Evolutionary conservation across 225 moss, liverwort and hornwort species (phyloP).

Genomic region (Physcomitrium patens): DNA sequence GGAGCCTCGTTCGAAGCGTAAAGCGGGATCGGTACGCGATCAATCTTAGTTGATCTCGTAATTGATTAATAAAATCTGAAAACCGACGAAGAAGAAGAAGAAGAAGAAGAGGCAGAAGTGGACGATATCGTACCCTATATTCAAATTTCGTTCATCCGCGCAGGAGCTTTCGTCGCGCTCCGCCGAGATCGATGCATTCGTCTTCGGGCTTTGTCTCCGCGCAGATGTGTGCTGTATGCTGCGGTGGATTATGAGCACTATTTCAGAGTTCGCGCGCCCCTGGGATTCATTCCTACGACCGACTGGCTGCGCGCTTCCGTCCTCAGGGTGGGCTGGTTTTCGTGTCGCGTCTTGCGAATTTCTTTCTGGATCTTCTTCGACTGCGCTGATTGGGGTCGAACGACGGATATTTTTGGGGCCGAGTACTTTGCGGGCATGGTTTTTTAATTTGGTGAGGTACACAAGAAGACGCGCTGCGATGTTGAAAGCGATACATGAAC

Average conservation of each 20-base stretch:
- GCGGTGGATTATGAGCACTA: neutral
- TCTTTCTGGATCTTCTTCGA: neutral
- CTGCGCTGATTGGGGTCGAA: neutral
- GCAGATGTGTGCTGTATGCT: conserved; percentile 19
- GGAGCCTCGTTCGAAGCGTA: conserved; percentile 33
- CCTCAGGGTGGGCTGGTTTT: neutral
- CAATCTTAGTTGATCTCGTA: conserved; percentile 43
- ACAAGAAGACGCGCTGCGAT: neutral
- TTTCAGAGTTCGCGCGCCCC: neutral
- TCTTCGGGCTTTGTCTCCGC: neutral
- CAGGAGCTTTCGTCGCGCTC: too few relatives aligned
- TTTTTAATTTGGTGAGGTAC: neutral
- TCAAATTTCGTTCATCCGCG: too few relatives aligned
- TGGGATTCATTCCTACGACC: neutral
- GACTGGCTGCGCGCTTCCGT: neutral
- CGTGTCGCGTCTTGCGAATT: neutral
- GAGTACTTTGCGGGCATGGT: neutral
- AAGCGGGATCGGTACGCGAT: conserved; percentile 51
- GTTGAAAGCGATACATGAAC: neutral
- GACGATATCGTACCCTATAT: too few relatives aligned
- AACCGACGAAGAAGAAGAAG: too few relatives aligned
- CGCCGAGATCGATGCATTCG: too few relatives aligned
- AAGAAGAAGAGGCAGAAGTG: too few relatives aligned
- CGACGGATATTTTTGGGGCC: neutral
- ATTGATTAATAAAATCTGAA: conserved; percentile 30